A percentile compares a stretch with the other conserved stretches of the same genome.
Evolutionary conservation across 352 stramenopile genomes (phyloP).

Genomic region (Pythium sukuiense): DNA sequence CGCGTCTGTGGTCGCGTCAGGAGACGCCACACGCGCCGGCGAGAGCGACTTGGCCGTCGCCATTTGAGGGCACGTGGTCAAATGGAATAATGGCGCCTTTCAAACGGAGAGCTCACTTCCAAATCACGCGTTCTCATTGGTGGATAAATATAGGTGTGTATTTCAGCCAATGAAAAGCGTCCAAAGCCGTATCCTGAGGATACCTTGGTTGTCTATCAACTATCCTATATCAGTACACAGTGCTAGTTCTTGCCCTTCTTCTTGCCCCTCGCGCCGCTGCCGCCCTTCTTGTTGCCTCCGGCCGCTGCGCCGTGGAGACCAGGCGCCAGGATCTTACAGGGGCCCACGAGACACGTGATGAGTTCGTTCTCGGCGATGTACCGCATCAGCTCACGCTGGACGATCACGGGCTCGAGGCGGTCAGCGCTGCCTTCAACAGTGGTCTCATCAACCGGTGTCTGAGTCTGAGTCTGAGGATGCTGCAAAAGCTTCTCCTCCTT

Average conservation of each 20-base stretch:
- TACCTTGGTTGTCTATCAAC: neutral
- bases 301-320: constrained; percentile 45
- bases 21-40: no score
- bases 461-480: constrained; percentile 10
- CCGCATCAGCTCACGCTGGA: constrained; percentile 90
- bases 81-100: no score
- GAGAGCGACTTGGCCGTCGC: no score
- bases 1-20: no score
- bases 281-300: constrained; percentile 41
- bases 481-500: constrained; percentile 61
- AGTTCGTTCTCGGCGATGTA: constrained; percentile 88
- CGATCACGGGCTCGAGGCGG: constrained; percentile 60
- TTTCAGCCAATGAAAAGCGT: constrained; percentile 8
- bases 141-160: neutral
- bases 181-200: constrained; percentile 10
- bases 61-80: no score
- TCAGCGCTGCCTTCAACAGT: constrained; percentile 15
- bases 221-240: constrained; percentile 11
- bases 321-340: constrained; percentile 86
- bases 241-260: constrained; percentile 28
- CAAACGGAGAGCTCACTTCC: no score
- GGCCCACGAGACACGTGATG: constrained; percentile 89
- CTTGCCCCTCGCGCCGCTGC: constrained; percentile 24
- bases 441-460: constrained; percentile 5
- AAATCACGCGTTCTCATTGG: neutral